phyloP scores from a whole-genome alignment of 129 eudicot genomes.

The Scalesia atractyloides region DNA sequence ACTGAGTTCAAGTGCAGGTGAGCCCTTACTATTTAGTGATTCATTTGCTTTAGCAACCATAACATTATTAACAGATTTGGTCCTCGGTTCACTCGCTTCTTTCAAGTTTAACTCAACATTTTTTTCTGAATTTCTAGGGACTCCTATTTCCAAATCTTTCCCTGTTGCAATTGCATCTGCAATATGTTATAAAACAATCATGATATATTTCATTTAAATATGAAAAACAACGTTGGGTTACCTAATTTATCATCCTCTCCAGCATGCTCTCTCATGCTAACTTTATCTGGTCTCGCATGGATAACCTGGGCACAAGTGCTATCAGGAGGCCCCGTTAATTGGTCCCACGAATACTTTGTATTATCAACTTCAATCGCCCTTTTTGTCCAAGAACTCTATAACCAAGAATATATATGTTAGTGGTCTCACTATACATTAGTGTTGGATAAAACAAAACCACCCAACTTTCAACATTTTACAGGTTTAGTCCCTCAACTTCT shows the following conservation, averaged over 20 bases:
- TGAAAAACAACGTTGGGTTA: conserved; percentile 14
- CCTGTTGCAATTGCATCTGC: conserved; percentile 47
- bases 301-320: conserved; percentile 67
- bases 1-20: conserved; percentile 60
- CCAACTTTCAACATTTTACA: background rate
- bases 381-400: conserved; percentile 82
- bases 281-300: conserved; percentile 45
- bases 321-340: conserved; percentile 50
- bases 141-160: conserved; percentile 53
- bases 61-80: conserved; percentile 30
- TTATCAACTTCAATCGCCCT: conserved; percentile 68
- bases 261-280: conserved; percentile 32
- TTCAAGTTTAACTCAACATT: conserved; percentile 27
- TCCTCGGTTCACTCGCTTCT: conserved; percentile 33
- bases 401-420: conserved; percentile 11
- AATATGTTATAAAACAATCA: background rate
- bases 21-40: conserved; percentile 25
- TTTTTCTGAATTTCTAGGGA: conserved; percentile 36
- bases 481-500: background rate
- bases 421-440: conserved; percentile 2
- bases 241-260: conserved; percentile 44
- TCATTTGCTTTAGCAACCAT: conserved; percentile 36
- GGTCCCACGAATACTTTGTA: conserved; percentile 49
- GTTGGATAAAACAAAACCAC: background rate
- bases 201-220: background rate